Evolutionary conservation across 73 alveolate species (phyloP).

Genomic region (Loxodes magnus): DNA sequence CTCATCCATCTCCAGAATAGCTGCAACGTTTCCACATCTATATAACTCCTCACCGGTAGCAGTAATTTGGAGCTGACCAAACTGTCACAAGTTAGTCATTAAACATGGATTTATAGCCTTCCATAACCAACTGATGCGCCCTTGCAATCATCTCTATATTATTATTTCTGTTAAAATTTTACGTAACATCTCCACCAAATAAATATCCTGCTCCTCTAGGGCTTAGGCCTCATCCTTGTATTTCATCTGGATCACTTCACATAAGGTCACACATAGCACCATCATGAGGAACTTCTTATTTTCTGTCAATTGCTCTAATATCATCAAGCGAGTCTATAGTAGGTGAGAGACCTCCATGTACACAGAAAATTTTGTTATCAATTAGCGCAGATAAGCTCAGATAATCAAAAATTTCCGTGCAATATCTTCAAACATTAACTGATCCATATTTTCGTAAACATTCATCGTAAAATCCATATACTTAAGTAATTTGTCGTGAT

Average conservation of each 20-base stretch:
- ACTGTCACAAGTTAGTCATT: conserved; percentile 83
- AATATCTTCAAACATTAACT: conserved; percentile 95
- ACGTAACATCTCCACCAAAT: conserved; percentile 85
- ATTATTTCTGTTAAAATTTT: conserved; percentile 64
- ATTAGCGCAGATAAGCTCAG: conserved; percentile 93
- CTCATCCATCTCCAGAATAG: conserved; percentile 84
- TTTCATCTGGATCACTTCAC: conserved; percentile 94
- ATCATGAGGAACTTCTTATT: conserved; percentile 98
- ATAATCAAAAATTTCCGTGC: conserved; percentile 98
- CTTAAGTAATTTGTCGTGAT: conserved; percentile 80
- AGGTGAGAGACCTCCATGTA: conserved; percentile 97
- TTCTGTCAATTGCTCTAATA: conserved; percentile 93
- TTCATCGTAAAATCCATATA: conserved; percentile 90
- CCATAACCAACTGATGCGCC: conserved; percentile 95
- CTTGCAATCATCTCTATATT: conserved; percentile 74
- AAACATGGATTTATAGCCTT: conserved; percentile 87
- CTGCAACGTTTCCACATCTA: conserved; percentile 92
- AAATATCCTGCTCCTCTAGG: conserved; percentile 96
- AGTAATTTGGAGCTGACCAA: conserved; percentile 96
- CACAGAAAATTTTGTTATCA: conserved; percentile 89
- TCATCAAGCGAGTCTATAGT: conserved; percentile 81
- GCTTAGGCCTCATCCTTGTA: conserved; percentile 74
- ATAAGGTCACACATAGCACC: conserved; percentile 96
- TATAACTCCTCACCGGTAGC: conserved; percentile 79
- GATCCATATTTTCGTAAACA: conserved; percentile 89